phyloP scores from a whole-genome alignment of 176 grass and related monocot species.

The Phyllostachys edulis region DNA sequence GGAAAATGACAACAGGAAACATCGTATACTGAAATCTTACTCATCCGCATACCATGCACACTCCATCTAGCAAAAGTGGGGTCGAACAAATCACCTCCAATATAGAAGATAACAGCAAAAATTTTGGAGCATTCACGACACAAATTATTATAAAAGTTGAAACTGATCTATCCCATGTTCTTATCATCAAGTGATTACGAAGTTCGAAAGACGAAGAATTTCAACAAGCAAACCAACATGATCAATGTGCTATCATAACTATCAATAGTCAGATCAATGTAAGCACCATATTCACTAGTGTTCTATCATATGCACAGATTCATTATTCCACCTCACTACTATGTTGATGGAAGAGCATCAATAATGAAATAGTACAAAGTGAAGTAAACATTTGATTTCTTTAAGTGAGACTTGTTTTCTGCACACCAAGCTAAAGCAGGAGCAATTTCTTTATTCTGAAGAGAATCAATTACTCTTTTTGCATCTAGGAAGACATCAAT shows the following conservation, averaged over 20 bases:
- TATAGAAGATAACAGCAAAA: neutral
- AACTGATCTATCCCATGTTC: neutral
- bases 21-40: neutral
- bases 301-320: neutral
- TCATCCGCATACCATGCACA: neutral
- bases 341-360: neutral
- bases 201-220: neutral
- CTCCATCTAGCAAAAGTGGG: neutral
- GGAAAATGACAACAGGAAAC: slow-evolving; percentile 24
- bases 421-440: slow-evolving; percentile 93
- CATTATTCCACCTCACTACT: neutral
- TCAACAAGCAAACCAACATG: neutral
- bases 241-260: neutral
- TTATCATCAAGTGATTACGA: neutral
- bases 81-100: neutral
- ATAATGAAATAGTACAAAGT: neutral
- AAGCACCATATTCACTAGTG: neutral
- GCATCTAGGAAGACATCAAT: slow-evolving; percentile 84
- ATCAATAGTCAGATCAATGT: neutral
- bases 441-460: slow-evolving; percentile 77
- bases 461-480: slow-evolving; percentile 90
- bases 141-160: neutral
- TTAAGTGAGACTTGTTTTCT: slow-evolving; percentile 93
- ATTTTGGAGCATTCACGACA: neutral
- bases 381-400: slow-evolving; percentile 88